Evolutionary conservation across 2,329 filamentous ascomycete species (phyloP), one percentile per base, ranked within the genome.

Genomic region (Fusarium brachygibbosum): DNA sequence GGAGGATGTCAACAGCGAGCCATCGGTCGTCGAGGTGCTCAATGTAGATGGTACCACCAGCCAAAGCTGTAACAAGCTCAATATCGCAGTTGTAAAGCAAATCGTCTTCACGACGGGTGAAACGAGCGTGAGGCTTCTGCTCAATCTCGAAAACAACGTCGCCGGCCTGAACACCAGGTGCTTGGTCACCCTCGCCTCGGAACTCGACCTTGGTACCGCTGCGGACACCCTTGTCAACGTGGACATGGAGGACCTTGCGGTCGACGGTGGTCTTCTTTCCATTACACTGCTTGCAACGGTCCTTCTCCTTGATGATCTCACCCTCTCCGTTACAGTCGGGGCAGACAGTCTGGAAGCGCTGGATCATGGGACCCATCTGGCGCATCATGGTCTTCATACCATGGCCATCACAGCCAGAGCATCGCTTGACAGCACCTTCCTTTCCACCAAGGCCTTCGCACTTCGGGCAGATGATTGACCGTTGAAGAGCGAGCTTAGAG

Each of bases 341-440:
- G 88, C 96, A 99, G 75, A 98, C 94, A 31, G 95, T 98, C 87
- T 99, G 96, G 90, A 99, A 99, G 61, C 96, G 93, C 85, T 99
- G 97, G 75, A 99, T 98, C 96, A 99, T 99, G 63, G 96, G 96
- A 52, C 96, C 96, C 94, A 99, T 98, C 84, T 99, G 96, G 79
- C 97, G 92, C 96, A 99, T 98, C 95, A 99, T 98, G 40, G 93
- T 98, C 91, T 98, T 98, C 93, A 98, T 97, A 82, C 96, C 96
- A 70, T 92, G 89, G 72, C 96, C 96, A 76, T 97, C 93, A 81
- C 96, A 99, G 77, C 93, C 92, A 40, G 88, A 79, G 82, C 96
- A 99, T 76, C 92, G 93, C 85, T 94, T 95, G 71, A 98, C 95
- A n/a, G 96, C 93, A 70, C 96, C 96, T 71, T 98, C 95, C 86